These are phyloP conservation scores for Orobanche coerulescens DNA, from an alignment of 257 asterid genomes.

Conservation along the genomic window DNA sequence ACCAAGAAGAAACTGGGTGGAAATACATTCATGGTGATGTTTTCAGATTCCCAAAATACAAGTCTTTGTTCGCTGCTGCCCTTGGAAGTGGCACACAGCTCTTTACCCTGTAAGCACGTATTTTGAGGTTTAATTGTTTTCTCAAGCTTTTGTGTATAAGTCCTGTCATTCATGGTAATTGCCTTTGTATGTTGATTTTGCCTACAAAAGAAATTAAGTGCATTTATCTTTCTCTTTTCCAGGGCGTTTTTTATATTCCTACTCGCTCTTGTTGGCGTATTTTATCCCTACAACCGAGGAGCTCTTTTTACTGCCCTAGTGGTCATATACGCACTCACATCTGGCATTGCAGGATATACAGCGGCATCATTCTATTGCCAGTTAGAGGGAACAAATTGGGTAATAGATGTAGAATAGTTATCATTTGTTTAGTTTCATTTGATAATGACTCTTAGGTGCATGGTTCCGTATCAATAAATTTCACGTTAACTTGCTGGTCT, in stretches of 20 bases:
- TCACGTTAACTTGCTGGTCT: not conserved
- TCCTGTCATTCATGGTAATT: not conserved
- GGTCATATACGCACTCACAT: slow-evolving; percentile 62
- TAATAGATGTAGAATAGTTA: slow-evolving; percentile 14
- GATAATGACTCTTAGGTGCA: not conserved
- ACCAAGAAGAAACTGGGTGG: slow-evolving; percentile 75
- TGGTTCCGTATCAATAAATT: not conserved
- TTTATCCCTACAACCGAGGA: slow-evolving; percentile 74
- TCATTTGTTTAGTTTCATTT: not conserved
- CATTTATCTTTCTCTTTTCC: slow-evolving; percentile 1
- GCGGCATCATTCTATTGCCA: slow-evolving; percentile 57
- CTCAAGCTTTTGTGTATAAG: not conserved
- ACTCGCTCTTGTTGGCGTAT: slow-evolving; percentile 66
- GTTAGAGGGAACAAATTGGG: slow-evolving; percentile 72
- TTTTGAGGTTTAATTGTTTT: not conserved
- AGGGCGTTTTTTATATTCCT: slow-evolving; percentile 53
- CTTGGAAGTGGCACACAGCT: slow-evolving; percentile 67
- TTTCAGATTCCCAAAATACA: slow-evolving; percentile 51
- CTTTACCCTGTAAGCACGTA: slow-evolving; percentile 47
- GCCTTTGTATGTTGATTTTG: not conserved
- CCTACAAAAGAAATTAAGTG: not conserved
- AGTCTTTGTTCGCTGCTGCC: slow-evolving; percentile 52
- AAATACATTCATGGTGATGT: slow-evolving; percentile 69
- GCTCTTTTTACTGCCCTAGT: slow-evolving; percentile 57
- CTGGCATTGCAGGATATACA: slow-evolving; percentile 62